Evolutionary conservation across 441 rosid species (phyloP).

Genomic region (Viola pubescens): DNA sequence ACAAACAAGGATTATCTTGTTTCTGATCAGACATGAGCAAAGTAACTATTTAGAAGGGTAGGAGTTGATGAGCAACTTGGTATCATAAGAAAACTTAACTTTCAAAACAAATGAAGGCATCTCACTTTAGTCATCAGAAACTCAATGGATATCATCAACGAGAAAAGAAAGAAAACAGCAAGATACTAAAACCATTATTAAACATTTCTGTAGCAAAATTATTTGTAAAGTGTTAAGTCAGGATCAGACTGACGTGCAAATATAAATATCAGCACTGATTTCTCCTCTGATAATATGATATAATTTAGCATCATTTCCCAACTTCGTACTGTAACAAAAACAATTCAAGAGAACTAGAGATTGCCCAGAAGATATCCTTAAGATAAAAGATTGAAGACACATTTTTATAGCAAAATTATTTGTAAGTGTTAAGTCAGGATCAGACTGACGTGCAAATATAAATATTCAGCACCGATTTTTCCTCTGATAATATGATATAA

Average conservation of each 20-base stretch:
- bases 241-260: slow-evolving; percentile 23
- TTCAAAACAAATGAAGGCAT: neutral
- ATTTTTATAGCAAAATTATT: neutral
- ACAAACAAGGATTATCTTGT: too few species aligned
- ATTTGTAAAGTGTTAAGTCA: slow-evolving; percentile 3
- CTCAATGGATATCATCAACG: neutral
- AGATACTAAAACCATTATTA: neutral
- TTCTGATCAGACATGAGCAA: too few species aligned
- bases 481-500: slow-evolving; percentile 8
- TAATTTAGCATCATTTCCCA: slow-evolving; percentile 30
- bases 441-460: slow-evolving; percentile 21
- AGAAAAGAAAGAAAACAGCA: too few species aligned
- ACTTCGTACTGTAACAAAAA: neutral
- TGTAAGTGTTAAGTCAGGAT: slow-evolving; percentile 11
- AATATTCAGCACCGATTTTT: slow-evolving; percentile 6
- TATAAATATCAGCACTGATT: slow-evolving; percentile 6
- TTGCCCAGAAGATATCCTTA: neutral
- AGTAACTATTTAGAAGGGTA: too few species aligned
- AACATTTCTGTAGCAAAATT: neutral
- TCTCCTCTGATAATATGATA: slow-evolving; percentile 7
- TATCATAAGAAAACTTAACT: too few species aligned
- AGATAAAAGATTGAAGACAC: too few species aligned
- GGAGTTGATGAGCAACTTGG: too few species aligned
- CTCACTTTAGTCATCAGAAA: too few species aligned
- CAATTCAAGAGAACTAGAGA: neutral